Evolutionary conservation across 2,329 filamentous ascomycete species (phyloP).

Genomic region (Phaeosphaeria sp.): DNA sequence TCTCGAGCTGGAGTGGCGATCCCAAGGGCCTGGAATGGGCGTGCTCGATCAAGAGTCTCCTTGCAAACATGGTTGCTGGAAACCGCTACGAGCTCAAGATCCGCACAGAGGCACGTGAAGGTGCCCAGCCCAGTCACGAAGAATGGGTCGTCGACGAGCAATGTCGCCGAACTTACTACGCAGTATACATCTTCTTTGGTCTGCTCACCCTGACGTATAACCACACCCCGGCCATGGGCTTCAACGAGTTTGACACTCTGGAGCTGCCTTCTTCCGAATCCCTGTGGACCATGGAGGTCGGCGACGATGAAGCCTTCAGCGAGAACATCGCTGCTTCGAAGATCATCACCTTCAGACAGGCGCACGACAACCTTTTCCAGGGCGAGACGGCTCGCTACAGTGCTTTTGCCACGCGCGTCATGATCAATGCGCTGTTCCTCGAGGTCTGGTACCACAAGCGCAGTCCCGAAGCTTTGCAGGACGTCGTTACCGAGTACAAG

Average conservation of each 20-base stretch:
- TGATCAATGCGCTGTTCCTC: constrained; percentile 98
- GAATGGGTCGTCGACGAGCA: constrained; percentile 98
- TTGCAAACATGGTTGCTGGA: constrained; percentile 98
- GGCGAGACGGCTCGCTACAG: constrained; percentile 91
- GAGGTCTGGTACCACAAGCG: constrained; percentile 99
- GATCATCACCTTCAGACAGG: constrained; percentile 87
- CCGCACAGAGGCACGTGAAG: constrained; percentile 85
- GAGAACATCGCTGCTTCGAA: constrained; percentile 76
- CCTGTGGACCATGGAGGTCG: constrained; percentile 85
- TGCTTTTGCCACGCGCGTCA: constrained; percentile 93
- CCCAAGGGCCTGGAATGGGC: constrained; percentile 98
- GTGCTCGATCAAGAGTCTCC: constrained; percentile 96
- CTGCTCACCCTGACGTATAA: constrained; percentile 95
- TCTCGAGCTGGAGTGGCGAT: constrained; percentile 98
- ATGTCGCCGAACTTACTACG: constrained; percentile 95
- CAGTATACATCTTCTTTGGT: constrained; percentile 98
- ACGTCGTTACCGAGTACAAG: constrained; percentile 98
- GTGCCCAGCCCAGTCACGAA: constrained; percentile 74
- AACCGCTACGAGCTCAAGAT: constrained; percentile 97
- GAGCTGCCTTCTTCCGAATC: constrained; percentile 93
- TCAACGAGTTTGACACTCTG: constrained; percentile 95
- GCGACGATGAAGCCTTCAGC: constrained; percentile 83
- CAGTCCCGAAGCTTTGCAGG: constrained; percentile 94
- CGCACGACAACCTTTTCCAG: constrained; percentile 94
- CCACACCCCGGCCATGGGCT: constrained; percentile 96